Conservation (phyloP, 2,329 filamentous ascomycete genomes). For the Didymellaceae sp. region DNA sequence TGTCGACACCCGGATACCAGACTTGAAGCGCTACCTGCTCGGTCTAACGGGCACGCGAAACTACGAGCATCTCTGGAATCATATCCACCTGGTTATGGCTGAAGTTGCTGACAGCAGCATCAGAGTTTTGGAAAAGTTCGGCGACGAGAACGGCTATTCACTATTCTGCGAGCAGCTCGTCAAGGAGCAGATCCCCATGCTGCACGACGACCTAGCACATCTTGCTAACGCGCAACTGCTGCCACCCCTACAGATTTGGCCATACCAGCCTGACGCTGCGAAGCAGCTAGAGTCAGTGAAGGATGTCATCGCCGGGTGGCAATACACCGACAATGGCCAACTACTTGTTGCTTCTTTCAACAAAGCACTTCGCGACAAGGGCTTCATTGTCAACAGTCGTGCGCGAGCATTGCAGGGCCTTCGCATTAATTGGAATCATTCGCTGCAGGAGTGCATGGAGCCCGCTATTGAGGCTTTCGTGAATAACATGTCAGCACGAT, state of each 20-base stretch:
- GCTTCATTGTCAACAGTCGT: constrained; percentile 12
- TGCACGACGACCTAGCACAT: constrained; percentile 2
- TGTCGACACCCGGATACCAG: constrained; percentile 7
- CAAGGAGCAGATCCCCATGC: constrained; percentile 2
- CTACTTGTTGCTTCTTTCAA: constrained; percentile 10
- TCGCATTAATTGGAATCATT: constrained; percentile 15
- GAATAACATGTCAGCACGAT: not conserved
- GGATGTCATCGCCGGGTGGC: constrained; percentile 1
- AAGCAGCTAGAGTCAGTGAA: constrained; percentile 3
- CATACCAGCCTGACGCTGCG: constrained; percentile 10
- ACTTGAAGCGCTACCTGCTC: constrained; percentile 12
- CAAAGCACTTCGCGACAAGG: constrained; percentile 10
- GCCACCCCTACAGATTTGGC: constrained; percentile 4
- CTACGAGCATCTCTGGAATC: constrained; percentile 14
- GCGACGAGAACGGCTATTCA: constrained; percentile 7
- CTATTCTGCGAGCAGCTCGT: constrained; percentile 11
- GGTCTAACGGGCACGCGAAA: constrained; percentile 8
- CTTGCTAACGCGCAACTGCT: constrained; percentile 9
- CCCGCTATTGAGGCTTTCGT: not conserved
- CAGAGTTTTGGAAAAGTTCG: constrained; percentile 9
- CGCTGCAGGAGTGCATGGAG: constrained; percentile 8
- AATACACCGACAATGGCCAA: constrained; percentile 4
- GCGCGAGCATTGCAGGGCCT: constrained; percentile 3
- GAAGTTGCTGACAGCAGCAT: constrained; percentile 12
- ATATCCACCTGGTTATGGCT: constrained; percentile 11